These are phyloP conservation scores for Cyclotella atomus DNA, from an alignment of 108 stramenopile species.

Conservation along the genomic window DNA sequence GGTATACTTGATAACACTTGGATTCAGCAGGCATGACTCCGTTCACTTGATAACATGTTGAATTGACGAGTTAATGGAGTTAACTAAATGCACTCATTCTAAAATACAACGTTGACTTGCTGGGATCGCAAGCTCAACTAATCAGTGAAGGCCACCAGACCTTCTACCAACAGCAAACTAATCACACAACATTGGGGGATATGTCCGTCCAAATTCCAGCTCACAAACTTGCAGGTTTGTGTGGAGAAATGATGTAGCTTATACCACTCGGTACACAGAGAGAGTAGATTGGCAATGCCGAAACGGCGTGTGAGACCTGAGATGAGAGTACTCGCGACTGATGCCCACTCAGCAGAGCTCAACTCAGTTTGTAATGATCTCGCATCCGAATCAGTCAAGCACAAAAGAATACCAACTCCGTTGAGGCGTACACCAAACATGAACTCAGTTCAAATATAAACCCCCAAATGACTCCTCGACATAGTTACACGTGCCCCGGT, in stretches of 20 bases:
- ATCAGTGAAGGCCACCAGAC: too few species aligned
- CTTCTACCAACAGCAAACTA: too few species aligned
- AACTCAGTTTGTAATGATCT: not conserved
- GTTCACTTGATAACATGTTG: too few species aligned
- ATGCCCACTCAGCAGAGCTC: not conserved
- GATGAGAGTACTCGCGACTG: not conserved
- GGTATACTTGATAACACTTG: too few species aligned
- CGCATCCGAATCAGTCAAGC: not conserved
- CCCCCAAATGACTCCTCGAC: not conserved
- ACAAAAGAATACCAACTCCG: not conserved
- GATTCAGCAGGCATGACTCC: too few species aligned
- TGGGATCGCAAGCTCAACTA: too few species aligned
- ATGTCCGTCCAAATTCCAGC: not conserved
- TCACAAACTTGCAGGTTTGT: not conserved
- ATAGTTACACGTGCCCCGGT: not conserved
- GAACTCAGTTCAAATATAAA: not conserved
- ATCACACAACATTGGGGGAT: not conserved
- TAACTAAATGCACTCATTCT: too few species aligned
- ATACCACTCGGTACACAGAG: not conserved
- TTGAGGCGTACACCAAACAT: not conserved
- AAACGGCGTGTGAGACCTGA: not conserved
- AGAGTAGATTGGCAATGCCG: not conserved
- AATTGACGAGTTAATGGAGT: too few species aligned
- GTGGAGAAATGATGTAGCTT: not conserved
- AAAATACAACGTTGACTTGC: too few species aligned